Evolutionary conservation across 306 rosid species (phyloP), one percentile per base, ranked within the genome.

Genomic region (Cyamopsis tetragonoloba): DNA sequence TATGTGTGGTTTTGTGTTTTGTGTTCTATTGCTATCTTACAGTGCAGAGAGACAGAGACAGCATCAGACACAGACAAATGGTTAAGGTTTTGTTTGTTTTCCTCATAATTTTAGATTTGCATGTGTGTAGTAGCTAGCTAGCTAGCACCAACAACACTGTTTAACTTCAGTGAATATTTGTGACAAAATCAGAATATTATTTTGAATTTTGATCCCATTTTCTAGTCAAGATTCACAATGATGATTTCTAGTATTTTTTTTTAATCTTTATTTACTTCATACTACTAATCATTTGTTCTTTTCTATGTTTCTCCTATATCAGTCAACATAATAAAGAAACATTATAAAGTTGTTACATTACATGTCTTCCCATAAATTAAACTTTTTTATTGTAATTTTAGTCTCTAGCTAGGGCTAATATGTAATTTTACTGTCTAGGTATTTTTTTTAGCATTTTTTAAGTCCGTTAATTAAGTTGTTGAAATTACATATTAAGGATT

Each of bases 261-360:
- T 10, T 47, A 17, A 20, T 12, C 32, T 49, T 30, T 38, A 74
- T 62, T 31, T 37, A 31, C 75, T 61, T 47, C 9, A 39, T 15
- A n/a, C 48, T 43, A 14, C 76, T 41, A 66, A 78, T 79, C 81
- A 79, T 79, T 71, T 31, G 34, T 62, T 34, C 55, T 43, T n/a
- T 47, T 23, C 67, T 46, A 0, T 58, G 42, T 54, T 47, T 35
- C 48, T 22, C 39, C 26, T 50, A 19, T 20, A 41, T 18, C 27
- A 13, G 57, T 60, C 81, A 57, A 8, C n/a, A 51, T 24, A 10
- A 46, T 9, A 10, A 6, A 53, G 30, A 20, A 63, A 41, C 38
- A 28, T 7, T 73, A 39, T 7, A 18, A 65, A 37, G 8, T 51
- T 43, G 47, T 37, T 12, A 68, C 11, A 26, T 34, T n/a, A n/a